Percentiles rank a stretch among this genome's conserved stretches.
Evolutionary conservation across 495 filamentous ascomycete genomes (phyloP).

Genomic region (Penicillium bovifimosum): DNA sequence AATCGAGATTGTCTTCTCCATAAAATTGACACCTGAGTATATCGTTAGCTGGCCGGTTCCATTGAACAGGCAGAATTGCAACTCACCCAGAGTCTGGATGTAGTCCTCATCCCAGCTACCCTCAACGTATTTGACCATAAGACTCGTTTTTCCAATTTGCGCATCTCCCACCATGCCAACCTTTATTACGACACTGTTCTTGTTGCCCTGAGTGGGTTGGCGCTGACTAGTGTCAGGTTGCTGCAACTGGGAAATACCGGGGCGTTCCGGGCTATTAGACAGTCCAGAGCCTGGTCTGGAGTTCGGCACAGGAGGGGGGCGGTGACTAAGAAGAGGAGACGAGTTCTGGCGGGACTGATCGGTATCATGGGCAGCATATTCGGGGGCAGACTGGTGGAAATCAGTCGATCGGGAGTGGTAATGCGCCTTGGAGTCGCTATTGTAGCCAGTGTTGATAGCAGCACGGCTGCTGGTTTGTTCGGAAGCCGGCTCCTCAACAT

Average conservation of each 20-base stretch:
- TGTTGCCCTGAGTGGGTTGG: slow-evolving; percentile 42
- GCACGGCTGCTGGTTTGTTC: slow-evolving; percentile 28
- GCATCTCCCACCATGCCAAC: slow-evolving; percentile 99
- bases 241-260: slow-evolving; percentile 35
- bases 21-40: slow-evolving; percentile 82
- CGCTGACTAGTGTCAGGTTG: slow-evolving; percentile 41
- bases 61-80: background rate
- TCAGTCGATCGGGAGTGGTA: slow-evolving; percentile 42
- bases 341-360: slow-evolving; percentile 37
- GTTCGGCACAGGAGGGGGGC: slow-evolving; percentile 38
- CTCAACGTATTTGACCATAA: slow-evolving; percentile 99
- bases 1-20: slow-evolving; percentile 99
- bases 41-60: background rate
- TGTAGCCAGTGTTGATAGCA: slow-evolving; percentile 34
- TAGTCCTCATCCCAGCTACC: slow-evolving; percentile 99
- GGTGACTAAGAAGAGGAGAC: slow-evolving; percentile 36
- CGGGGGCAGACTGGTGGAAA: slow-evolving; percentile 38
- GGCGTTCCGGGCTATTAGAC: slow-evolving; percentile 42
- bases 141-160: slow-evolving; percentile 95
- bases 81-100: slow-evolving; percentile 88
- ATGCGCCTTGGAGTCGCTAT: slow-evolving; percentile 41
- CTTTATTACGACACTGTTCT: slow-evolving; percentile 95
- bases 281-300: slow-evolving; percentile 48
- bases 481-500: slow-evolving; percentile 30
- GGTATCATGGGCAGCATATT: slow-evolving; percentile 37